Evolutionary conservation across 2,329 filamentous ascomycete species (phyloP).

Genomic region (Ceratocystis diversiconidia): DNA sequence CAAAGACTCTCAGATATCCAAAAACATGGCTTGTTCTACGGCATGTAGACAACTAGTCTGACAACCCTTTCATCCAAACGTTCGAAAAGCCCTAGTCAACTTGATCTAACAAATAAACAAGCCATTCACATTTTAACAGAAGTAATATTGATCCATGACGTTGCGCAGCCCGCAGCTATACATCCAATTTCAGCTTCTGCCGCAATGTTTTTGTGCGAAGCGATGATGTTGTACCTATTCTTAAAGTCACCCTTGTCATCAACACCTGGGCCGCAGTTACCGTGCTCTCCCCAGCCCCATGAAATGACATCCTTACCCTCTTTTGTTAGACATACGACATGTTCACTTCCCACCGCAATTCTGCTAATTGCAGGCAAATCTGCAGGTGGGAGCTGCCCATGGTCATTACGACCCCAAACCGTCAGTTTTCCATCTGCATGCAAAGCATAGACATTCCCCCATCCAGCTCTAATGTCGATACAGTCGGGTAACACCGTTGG

Average conservation of each 20-base stretch:
- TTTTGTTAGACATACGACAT: conserved; percentile 56
- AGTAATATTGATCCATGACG: conserved; percentile 57
- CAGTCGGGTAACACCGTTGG: conserved; percentile 42
- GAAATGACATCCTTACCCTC: conserved; percentile 52
- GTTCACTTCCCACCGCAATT: conserved; percentile 81
- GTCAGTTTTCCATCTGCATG: conserved; percentile 43
- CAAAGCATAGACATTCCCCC: conserved; percentile 68
- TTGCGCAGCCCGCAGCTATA: conserved; percentile 79
- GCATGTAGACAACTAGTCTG: not conserved
- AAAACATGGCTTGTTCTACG: conserved; percentile 30
- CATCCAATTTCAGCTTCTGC: conserved; percentile 38
- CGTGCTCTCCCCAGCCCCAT: conserved; percentile 97
- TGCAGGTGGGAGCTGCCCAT: conserved; percentile 60
- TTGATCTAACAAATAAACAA: not conserved
- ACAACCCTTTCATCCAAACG: too few relatives aligned
- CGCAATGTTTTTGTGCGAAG: conserved; percentile 40
- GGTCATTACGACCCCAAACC: conserved; percentile 75
- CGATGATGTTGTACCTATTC: conserved; percentile 53
- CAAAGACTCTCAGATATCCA: conserved; percentile 57
- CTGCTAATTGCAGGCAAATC: conserved; percentile 42
- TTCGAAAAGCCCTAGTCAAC: not conserved
- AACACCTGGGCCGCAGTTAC: conserved; percentile 70
- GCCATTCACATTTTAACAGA: conserved; percentile 9
- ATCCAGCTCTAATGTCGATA: conserved; percentile 61
- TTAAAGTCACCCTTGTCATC: conserved; percentile 49